Evolutionary conservation across 345 rosid species (phyloP), one percentile per base, ranked within the genome.

Genomic region (Tarenaya hassleriana): DNA sequence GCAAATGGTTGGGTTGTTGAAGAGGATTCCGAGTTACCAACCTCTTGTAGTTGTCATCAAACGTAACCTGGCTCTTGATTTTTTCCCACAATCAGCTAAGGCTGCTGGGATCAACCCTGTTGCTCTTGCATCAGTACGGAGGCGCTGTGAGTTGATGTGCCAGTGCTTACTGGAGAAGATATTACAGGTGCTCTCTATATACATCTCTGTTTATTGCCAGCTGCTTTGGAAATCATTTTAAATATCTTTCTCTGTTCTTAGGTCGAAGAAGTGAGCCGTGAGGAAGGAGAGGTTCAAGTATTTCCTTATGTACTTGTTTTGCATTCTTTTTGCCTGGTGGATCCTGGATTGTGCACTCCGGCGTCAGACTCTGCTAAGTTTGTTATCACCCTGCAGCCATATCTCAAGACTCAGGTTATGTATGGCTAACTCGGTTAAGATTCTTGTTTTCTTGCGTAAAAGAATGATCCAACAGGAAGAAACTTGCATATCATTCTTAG

Each of bases 121-220:
- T 48, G 73, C 67, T 31, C 87, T 85, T 49, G 88, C 95, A 55
- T 75, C 91, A 24, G 95, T 88, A 53, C 89, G 94, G 16, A 78
- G 81, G 76, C 88, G 95, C 50, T 92, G 98, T 32, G 98, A 92
- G 70, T 59, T 81, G 54, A 92, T 92, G 94, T 92, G 98, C 91
- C 80, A 81, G 73, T 83, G 88, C 80, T 75, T 92, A 74, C 69
- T 92, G 62, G 98, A 92, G 65, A 83, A 77, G 67, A 92, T 92
- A 73, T 76, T 92, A 75, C 97, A 88, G 94, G 96, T 89, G 71
- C 16, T 38, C n/a, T 47, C 21, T 47, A 11, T 52, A 44, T 15
- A 31, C 13, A 6, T 54, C 46, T 52, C 43, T 39, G 46, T 50
- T 38, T 24, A 20, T 44, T 60, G 51, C 50, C 40, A 49, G 52